These are phyloP conservation scores for Hypoxylon sp. DNA, from an alignment of 2,329 filamentous ascomycete species.

Conservation along the genomic window DNA sequence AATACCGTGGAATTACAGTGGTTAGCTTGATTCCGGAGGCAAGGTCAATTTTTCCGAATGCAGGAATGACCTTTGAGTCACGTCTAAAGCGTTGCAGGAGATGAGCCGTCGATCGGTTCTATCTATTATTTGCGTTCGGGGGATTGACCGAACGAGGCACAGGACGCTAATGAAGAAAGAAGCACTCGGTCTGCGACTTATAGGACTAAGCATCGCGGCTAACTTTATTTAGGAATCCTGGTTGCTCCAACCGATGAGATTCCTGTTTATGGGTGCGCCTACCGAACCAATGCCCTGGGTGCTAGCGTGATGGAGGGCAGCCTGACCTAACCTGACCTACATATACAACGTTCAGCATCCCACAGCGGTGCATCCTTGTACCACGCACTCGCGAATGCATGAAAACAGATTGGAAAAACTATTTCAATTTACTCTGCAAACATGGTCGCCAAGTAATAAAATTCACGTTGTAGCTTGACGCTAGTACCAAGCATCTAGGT, in stretches of 20 bases:
- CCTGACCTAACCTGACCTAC: conserved; percentile 10
- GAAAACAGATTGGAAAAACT: conserved; percentile 32
- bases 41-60: conserved; percentile 31
- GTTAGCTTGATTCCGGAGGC: conserved; percentile 34
- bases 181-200: conserved; percentile 6
- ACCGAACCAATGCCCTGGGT: neutral
- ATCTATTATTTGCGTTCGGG: conserved; percentile 16
- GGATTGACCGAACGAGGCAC: neutral
- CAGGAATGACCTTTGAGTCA: conserved; percentile 27
- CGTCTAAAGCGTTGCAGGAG: conserved; percentile 12
- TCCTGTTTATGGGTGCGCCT: conserved; percentile 1
- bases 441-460: conserved; percentile 9
- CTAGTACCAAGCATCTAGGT: conserved; percentile 22
- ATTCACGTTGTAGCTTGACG: conserved; percentile 18
- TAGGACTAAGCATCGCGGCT: neutral
- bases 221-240: conserved; percentile 6
- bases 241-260: conserved; percentile 21
- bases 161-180: conserved; percentile 21
- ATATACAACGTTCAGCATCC: conserved; percentile 24
- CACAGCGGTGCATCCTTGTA: conserved; percentile 22
- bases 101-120: conserved; percentile 12
- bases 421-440: conserved; percentile 27
- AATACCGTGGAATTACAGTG: conserved; percentile 32
- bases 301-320: conserved; percentile 25
- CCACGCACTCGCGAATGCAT: conserved; percentile 36